These are phyloP conservation scores for Maudiozyma humilis DNA, from an alignment of 1,139 yeast genomes.

Conservation along the genomic window DNA sequence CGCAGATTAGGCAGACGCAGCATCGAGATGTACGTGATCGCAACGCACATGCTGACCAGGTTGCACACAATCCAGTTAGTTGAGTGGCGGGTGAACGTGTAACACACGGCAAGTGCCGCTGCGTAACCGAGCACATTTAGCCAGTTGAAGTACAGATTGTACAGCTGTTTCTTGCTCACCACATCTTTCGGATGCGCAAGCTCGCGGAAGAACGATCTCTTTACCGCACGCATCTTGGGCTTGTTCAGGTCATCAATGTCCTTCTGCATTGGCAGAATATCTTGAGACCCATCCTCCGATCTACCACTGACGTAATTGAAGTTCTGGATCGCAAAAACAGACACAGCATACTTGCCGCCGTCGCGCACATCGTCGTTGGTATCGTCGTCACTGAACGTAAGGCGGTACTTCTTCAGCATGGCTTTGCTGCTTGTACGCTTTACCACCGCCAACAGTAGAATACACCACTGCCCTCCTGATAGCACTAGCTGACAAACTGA, in stretches of 20 bases:
- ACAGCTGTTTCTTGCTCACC: conserved; percentile 40
- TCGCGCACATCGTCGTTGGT: conserved; percentile 8
- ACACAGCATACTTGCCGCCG: conserved; percentile 4
- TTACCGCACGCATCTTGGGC: conserved; percentile 6
- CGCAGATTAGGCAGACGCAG: conserved; percentile 36
- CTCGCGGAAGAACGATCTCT: conserved; percentile 15
- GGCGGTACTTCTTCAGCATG: conserved; percentile 15
- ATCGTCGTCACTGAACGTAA: conserved; percentile 21
- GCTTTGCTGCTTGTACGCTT: conserved; percentile 3
- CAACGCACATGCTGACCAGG: conserved; percentile 16
- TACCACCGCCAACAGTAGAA: conserved; percentile 12
- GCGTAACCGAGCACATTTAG: conserved; percentile 10
- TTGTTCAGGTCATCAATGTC: conserved; percentile 12
- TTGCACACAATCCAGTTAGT: conserved; percentile 19
- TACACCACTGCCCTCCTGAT: conserved; percentile 15
- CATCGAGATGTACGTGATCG: conserved; percentile 19
- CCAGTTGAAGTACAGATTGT: conserved; percentile 25
- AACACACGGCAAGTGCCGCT: conserved; percentile 7
- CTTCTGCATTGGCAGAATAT: conserved; percentile 8
- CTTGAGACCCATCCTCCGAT: no score
- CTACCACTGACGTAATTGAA: conserved; percentile 12
- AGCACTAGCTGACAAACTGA: conserved; percentile 8
- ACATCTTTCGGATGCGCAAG: conserved; percentile 41
- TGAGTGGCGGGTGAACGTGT: conserved; percentile 8
- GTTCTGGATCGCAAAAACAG: conserved; percentile 14